Evolutionary conservation across 1,284 basidiomycete genomes (phyloP).

Genomic region (Chondrostereum purpureum): DNA sequence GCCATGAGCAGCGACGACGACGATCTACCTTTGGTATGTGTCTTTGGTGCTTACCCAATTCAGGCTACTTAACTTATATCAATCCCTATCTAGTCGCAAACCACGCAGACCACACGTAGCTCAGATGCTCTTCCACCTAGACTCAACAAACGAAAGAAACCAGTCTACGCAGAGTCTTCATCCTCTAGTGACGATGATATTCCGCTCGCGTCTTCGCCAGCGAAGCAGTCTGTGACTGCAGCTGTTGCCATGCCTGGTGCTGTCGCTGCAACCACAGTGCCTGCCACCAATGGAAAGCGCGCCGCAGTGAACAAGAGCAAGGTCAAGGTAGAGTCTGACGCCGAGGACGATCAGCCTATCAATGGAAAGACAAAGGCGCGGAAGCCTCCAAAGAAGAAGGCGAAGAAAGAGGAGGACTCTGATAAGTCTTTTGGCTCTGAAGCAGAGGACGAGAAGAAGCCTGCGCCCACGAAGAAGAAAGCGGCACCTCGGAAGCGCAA

Average conservation of each 20-base stretch:
- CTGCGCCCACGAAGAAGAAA: conserved; percentile 35
- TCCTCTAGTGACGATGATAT: conserved; percentile 64
- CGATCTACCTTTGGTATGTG: conserved; percentile 63
- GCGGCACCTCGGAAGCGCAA: conserved; percentile 43
- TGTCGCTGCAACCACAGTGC: conserved; percentile 30
- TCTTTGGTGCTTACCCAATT: conserved; percentile 7
- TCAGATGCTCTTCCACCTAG: conserved; percentile 40
- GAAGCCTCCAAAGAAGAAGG: conserved; percentile 58
- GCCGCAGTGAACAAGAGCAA: conserved; percentile 22
- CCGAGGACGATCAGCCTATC: conserved; percentile 24
- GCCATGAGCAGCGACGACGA: conserved; percentile 62
- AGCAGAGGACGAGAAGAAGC: conserved; percentile 43
- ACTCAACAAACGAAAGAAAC: conserved; percentile 54
- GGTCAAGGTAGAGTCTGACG: conserved; percentile 24
- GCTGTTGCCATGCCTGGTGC: conserved; percentile 38
- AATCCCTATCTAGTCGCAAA: conserved; percentile 9
- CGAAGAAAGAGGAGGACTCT: conserved; percentile 50
- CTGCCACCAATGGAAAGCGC: conserved; percentile 30
- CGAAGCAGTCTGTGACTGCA: conserved; percentile 39
- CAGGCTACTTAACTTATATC: conserved; percentile 14
- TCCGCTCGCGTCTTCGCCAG: conserved; percentile 65
- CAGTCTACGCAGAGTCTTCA: conserved; percentile 39
- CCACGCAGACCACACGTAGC: conserved; percentile 38
- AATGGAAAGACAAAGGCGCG: conserved; percentile 34
- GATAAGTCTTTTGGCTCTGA: conserved; percentile 23